Evolutionary conservation across 2,329 filamentous ascomycete genomes (phyloP).

Genomic region (Botrytis sinoallii): DNA sequence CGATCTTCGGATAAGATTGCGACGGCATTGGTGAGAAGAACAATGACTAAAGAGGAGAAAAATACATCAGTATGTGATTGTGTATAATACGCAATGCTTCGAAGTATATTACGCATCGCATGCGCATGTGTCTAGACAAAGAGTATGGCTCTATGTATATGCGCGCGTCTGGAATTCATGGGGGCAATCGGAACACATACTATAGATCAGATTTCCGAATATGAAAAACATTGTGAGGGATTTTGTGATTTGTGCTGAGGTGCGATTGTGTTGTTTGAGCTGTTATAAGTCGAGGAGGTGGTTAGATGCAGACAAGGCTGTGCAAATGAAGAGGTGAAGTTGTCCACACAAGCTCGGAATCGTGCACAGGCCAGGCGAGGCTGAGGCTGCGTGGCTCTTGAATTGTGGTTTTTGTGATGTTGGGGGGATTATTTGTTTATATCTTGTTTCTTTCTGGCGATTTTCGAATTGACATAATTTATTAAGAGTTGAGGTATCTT

Average conservation of each 20-base stretch:
- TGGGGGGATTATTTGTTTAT: background rate
- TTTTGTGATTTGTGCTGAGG: background rate
- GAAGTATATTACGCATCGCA: background rate
- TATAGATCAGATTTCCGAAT: conserved; percentile 69
- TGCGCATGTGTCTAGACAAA: background rate
- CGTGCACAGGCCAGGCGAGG: conserved; percentile 7
- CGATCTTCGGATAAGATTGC: conserved; percentile 93
- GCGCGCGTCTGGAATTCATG: background rate
- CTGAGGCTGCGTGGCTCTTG: conserved; percentile 8
- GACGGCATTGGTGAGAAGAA: conserved; percentile 91
- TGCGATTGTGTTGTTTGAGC: conserved; percentile 9
- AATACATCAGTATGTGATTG: background rate
- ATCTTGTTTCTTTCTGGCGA: background rate
- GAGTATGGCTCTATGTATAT: background rate
- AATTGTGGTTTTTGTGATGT: background rate
- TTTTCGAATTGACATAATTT: background rate
- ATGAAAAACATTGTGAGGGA: conserved; percentile 62
- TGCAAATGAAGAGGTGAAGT: conserved; percentile 4
- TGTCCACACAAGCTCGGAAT: conserved; percentile 11
- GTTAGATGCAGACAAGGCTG: conserved; percentile 19
- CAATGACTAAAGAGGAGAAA: conserved; percentile 53
- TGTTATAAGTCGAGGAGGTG: conserved; percentile 3
- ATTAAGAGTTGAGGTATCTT: conserved; percentile 7
- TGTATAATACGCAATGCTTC: background rate
- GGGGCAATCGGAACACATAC: conserved; percentile 42